Conservation (phyloP, 441 rosid species). For the Metrosideros polymorpha region DNA sequence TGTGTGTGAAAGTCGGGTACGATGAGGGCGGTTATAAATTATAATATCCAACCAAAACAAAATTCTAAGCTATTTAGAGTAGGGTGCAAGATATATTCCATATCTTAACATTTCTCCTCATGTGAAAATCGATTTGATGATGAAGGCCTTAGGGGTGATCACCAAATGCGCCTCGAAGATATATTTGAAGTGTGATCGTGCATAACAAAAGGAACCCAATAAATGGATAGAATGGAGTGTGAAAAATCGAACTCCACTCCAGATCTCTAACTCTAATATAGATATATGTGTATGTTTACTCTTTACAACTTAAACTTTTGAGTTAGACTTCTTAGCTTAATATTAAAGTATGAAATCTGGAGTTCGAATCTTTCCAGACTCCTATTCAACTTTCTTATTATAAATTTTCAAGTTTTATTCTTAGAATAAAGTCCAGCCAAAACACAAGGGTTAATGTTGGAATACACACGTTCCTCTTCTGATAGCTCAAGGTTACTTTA, state of each 20-base stretch:
- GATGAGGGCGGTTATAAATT: background rate
- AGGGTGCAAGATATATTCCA: background rate
- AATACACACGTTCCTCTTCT: background rate
- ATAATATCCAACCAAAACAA: too few relatives aligned
- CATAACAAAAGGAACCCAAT: background rate
- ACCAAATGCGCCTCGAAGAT: background rate
- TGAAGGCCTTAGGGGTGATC: background rate
- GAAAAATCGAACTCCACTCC: background rate
- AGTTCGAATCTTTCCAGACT: rapidly evolving
- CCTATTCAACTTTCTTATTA: background rate
- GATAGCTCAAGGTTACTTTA: background rate
- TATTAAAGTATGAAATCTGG: rapidly evolving
- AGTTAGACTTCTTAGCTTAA: rapidly evolving
- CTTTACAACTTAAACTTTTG: background rate
- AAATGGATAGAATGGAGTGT: background rate
- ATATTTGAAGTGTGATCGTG: too few relatives aligned
- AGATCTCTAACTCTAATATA: rapidly evolving
- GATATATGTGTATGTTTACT: background rate
- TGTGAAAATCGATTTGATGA: background rate
- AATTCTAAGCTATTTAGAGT: background rate
- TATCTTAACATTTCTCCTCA: background rate
- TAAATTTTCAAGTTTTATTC: background rate
- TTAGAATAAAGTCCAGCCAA: rapidly evolving
- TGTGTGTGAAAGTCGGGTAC: background rate
- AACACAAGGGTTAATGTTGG: too few relatives aligned